These are phyloP conservation scores for Fusarium humuli DNA, from an alignment of 2,329 filamentous ascomycete species.

Conservation along the genomic window DNA sequence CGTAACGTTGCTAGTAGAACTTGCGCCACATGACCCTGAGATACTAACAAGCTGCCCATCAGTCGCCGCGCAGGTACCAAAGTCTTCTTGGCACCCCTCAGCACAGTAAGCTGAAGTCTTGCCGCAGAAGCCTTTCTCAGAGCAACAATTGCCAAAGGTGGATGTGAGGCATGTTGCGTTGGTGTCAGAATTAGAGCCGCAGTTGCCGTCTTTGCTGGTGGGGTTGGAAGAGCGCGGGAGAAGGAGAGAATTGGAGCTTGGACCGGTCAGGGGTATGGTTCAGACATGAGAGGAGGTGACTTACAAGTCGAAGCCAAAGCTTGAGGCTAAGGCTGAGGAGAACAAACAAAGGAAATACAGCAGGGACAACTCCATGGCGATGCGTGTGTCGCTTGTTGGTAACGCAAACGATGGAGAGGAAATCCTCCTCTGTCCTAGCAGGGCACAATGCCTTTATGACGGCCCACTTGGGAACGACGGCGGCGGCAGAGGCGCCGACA, in stretches of 20 bases:
- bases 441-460: conserved; percentile 21
- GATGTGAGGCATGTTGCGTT: conserved; percentile 27
- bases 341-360: neutral
- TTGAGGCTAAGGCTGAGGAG: neutral
- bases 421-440: neutral
- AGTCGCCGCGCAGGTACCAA: conserved; percentile 3
- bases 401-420: conserved; percentile 3
- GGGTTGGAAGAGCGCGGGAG: conserved; percentile 9
- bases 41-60: conserved; percentile 11
- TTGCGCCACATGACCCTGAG: conserved; percentile 4
- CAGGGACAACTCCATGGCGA: conserved; percentile 7
- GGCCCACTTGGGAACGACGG: neutral
- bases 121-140: conserved; percentile 12
- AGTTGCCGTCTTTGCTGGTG: conserved; percentile 21
- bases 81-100: conserved; percentile 11
- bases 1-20: conserved; percentile 1
- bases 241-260: conserved; percentile 9
- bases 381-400: neutral
- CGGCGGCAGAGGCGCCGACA: neutral
- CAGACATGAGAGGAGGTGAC: neutral
- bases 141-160: conserved; percentile 20
- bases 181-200: conserved; percentile 17
- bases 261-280: neutral
- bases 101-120: conserved; percentile 19
- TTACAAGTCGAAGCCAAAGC: neutral